A percentile compares a stretch with the other conserved stretches of the same genome.
Evolutionary conservation across 2,329 filamentous ascomycete species (phyloP).

Genomic region (Aspergillus flavus): DNA sequence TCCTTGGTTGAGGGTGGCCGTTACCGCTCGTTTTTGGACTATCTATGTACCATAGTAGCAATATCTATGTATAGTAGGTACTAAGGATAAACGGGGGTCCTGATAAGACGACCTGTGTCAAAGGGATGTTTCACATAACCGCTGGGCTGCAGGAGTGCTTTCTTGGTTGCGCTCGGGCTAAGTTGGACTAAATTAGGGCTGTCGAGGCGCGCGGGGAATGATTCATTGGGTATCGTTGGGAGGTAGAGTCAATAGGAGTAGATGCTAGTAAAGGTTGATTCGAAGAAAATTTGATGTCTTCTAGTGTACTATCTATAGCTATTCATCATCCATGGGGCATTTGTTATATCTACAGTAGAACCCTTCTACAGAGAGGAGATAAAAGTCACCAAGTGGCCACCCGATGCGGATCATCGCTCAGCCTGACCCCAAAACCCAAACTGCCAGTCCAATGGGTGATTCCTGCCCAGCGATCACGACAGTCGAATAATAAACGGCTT

Average conservation of each 20-base stretch:
- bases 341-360: neutral
- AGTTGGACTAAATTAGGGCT: neutral
- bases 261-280: neutral
- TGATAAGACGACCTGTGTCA: neutral
- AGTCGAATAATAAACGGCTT: neutral
- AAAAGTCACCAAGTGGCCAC: neutral
- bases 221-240: neutral
- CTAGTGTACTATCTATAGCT: neutral
- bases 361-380: neutral
- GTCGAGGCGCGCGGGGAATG: neutral
- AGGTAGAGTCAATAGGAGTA: neutral
- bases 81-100: neutral
- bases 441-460: neutral
- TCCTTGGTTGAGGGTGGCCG: conserved; percentile 9
- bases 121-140: neutral
- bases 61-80: neutral
- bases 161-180: neutral
- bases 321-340: neutral
- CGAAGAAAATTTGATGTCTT: neutral
- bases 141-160: neutral
- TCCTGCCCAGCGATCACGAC: neutral
- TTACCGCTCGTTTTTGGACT: neutral
- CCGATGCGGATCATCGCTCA: neutral
- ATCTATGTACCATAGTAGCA: neutral
- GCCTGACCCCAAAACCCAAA: neutral